Percentiles rank a stretch among this genome's conserved stretches.
Conservation (phyloP, 768 basidiomycete genomes). For the Boletus reticulatus region DNA sequence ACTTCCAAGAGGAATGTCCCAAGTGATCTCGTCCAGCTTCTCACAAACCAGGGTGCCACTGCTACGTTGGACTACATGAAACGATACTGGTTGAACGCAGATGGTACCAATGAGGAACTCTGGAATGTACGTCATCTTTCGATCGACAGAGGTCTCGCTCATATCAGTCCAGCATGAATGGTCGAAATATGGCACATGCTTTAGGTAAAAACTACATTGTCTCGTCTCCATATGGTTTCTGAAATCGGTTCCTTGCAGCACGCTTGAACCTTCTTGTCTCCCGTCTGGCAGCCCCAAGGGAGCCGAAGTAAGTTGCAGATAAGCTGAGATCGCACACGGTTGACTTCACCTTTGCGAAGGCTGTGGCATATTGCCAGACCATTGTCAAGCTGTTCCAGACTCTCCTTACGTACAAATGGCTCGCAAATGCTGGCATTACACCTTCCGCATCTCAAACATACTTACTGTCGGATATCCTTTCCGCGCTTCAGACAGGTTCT, state of each 20-base stretch:
- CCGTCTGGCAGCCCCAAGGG: conserved; percentile 57
- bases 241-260: conserved; percentile 38
- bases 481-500: conserved; percentile 53
- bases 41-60: conserved; percentile 54
- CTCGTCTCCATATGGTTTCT: not conserved
- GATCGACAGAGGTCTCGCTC: not conserved
- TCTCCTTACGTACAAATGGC: conserved; percentile 74
- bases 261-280: conserved; percentile 56
- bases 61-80: conserved; percentile 61
- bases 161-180: conserved; percentile 59
- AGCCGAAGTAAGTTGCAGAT: conserved; percentile 47
- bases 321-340: not conserved
- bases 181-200: conserved; percentile 62
- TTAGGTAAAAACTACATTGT: conserved; percentile 18
- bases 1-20: not conserved
- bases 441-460: conserved; percentile 60
- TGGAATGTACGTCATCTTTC: conserved; percentile 53
- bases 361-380: conserved; percentile 61
- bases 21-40: conserved; percentile 40
- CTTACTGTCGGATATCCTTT: conserved; percentile 49
- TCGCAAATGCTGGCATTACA: conserved; percentile 67
- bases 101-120: conserved; percentile 58
- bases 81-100: conserved; percentile 59
- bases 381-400: conserved; percentile 60
- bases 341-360: conserved; percentile 36